A percentile compares a stretch with the other conserved stretches of the same genome.
phyloP scores from a whole-genome alignment of 805 yeast genomes.

The Kazachstania taianensis region DNA sequence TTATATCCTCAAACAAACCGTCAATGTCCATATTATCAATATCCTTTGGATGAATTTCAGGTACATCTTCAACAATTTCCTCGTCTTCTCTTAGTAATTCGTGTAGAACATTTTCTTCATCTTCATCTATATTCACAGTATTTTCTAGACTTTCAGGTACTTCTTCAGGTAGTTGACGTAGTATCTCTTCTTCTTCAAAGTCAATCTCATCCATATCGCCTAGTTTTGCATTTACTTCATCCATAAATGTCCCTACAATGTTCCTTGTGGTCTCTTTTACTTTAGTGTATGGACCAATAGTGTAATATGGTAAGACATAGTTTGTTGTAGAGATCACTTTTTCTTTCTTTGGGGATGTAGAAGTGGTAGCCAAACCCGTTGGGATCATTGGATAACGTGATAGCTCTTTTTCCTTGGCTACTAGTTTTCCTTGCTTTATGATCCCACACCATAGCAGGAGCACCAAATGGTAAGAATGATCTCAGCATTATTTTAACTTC shows the following conservation, averaged over 20 bases:
- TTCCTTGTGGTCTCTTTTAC: neutral
- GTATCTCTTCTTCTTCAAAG: neutral
- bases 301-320: neutral
- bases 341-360: conserved; percentile 2
- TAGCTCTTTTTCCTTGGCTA: neutral
- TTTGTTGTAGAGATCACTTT: conserved; percentile 1
- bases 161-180: neutral
- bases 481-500: neutral
- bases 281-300: neutral
- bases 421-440: neutral
- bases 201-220: neutral
- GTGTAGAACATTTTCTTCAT: neutral
- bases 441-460: conserved; percentile 1
- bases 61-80: neutral
- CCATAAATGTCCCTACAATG: neutral
- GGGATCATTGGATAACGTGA: conserved; percentile 2
- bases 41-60: neutral
- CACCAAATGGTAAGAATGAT: conserved; percentile 4
- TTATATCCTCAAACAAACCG: neutral
- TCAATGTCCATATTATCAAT: neutral
- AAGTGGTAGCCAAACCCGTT: conserved; percentile 4
- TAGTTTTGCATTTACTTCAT: neutral
- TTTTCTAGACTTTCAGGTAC: neutral
- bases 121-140: neutral
- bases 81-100: neutral